Evolutionary conservation across 202 grass and related monocot species (phyloP).

Genomic region (Panicum hallii): DNA sequence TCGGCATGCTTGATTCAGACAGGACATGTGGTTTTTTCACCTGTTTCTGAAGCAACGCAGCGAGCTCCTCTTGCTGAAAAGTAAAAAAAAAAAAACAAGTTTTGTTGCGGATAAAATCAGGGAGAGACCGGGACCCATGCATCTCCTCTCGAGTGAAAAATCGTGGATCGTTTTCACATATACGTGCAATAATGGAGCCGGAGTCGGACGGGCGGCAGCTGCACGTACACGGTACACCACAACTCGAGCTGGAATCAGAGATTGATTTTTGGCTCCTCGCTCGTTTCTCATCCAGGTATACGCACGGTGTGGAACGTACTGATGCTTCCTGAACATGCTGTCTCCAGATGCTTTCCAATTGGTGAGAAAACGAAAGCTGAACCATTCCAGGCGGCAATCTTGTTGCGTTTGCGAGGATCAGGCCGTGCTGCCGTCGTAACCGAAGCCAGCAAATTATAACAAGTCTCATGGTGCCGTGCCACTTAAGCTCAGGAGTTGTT

Average conservation of each 20-base stretch:
- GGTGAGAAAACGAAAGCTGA: neutral
- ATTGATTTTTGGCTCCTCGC: neutral
- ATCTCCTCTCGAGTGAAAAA: neutral
- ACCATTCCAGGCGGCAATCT: neutral
- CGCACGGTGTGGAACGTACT: neutral
- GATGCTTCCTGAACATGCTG: neutral
- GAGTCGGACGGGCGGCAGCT: neutral
- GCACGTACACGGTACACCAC: neutral
- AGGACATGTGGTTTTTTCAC: neutral
- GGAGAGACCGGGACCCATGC: neutral
- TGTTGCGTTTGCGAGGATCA: neutral
- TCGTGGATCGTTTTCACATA: neutral
- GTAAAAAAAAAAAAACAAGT: too few relatives aligned
- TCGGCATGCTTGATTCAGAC: slow-evolving; percentile 1
- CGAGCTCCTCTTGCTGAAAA: neutral
- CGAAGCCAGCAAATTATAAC: neutral
- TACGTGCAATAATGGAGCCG: neutral
- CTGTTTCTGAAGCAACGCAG: neutral
- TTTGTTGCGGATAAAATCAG: too few relatives aligned
- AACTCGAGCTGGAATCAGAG: neutral
- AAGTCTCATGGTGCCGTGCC: neutral
- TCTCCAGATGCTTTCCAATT: neutral
- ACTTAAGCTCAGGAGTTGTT: neutral
- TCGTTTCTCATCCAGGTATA: neutral
- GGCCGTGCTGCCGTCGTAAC: neutral